Evolutionary conservation across 352 stramenopile species (phyloP).

Genomic region (Sclerospora graminicola): DNA sequence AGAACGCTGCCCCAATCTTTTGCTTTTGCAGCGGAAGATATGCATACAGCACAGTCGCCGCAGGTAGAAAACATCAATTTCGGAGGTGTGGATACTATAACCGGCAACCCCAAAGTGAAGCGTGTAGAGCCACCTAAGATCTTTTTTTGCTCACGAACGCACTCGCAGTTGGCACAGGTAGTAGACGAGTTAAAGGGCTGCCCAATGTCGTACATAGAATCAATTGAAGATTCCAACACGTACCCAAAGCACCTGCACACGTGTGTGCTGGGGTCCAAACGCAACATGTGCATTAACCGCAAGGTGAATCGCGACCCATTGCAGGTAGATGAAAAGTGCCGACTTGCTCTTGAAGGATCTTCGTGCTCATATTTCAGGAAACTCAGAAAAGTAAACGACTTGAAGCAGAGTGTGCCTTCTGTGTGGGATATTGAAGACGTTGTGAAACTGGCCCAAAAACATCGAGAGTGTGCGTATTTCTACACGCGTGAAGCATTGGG

Average conservation of each 20-base stretch:
- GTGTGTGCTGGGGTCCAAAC: slow-evolving; percentile 71
- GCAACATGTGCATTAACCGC: slow-evolving; percentile 71
- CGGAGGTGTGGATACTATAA: slow-evolving; percentile 15
- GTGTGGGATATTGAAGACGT: slow-evolving; percentile 86
- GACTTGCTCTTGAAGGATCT: slow-evolving; percentile 17
- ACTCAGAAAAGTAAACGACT: slow-evolving; percentile 21
- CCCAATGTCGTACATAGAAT: slow-evolving; percentile 44
- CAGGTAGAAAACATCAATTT: background rate
- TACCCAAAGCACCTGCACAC: slow-evolving; percentile 50
- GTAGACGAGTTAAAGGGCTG: slow-evolving; percentile 75
- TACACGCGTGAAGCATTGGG: slow-evolving; percentile 37
- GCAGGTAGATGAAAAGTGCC: slow-evolving; percentile 74
- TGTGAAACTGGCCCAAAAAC: slow-evolving; percentile 53
- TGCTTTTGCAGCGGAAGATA: slow-evolving; percentile 6
- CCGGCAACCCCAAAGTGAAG: slow-evolving; percentile 16
- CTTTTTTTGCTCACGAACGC: slow-evolving; percentile 84
- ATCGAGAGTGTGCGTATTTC: slow-evolving; percentile 78
- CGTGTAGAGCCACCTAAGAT: slow-evolving; percentile 48
- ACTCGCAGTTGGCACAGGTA: slow-evolving; percentile 79
- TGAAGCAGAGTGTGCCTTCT: slow-evolving; percentile 34
- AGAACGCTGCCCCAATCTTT: slow-evolving; percentile 19
- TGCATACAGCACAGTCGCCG: slow-evolving; percentile 1
- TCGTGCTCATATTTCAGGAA: slow-evolving; percentile 30
- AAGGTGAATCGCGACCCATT: slow-evolving; percentile 50
- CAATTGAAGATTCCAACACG: slow-evolving; percentile 22